Conservation (phyloP, 2,329 filamentous ascomycete genomes). For the Hypoxylon sp. region DNA sequence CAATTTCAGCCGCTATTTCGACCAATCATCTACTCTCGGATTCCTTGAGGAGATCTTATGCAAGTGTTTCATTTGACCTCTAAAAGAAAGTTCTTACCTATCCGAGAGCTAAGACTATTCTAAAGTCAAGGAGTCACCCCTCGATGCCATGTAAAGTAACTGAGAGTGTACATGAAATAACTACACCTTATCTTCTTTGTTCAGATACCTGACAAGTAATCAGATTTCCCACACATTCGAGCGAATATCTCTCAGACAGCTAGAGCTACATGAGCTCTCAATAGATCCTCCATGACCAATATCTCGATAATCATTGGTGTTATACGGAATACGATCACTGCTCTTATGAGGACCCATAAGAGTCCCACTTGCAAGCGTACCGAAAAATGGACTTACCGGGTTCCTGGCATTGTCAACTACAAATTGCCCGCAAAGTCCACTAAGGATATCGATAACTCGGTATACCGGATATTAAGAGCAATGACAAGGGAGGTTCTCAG, state of each 20-base stretch:
- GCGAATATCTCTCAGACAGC: background rate
- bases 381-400: constrained; percentile 10
- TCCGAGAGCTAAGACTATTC: background rate
- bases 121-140: background rate
- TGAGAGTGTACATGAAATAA: background rate
- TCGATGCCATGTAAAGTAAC: background rate
- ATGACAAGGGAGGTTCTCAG: background rate
- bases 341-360: constrained; percentile 10
- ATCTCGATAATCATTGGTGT: constrained; percentile 6
- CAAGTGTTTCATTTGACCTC: background rate
- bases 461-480: too few species aligned
- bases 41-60: constrained; percentile 29
- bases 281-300: constrained; percentile 9
- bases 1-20: constrained; percentile 29
- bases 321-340: background rate
- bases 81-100: background rate
- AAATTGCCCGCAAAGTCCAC: background rate
- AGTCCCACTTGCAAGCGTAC: constrained; percentile 16
- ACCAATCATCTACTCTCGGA: constrained; percentile 19
- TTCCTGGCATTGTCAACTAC: constrained; percentile 12
- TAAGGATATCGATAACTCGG: background rate
- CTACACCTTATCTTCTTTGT: background rate
- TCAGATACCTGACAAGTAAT: background rate
- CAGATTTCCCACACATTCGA: background rate
- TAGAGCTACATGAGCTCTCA: background rate